These are phyloP conservation scores for Immersiporthe knoxdaviesiana DNA, from an alignment of 2,329 filamentous ascomycete species.

Conservation along the genomic window DNA sequence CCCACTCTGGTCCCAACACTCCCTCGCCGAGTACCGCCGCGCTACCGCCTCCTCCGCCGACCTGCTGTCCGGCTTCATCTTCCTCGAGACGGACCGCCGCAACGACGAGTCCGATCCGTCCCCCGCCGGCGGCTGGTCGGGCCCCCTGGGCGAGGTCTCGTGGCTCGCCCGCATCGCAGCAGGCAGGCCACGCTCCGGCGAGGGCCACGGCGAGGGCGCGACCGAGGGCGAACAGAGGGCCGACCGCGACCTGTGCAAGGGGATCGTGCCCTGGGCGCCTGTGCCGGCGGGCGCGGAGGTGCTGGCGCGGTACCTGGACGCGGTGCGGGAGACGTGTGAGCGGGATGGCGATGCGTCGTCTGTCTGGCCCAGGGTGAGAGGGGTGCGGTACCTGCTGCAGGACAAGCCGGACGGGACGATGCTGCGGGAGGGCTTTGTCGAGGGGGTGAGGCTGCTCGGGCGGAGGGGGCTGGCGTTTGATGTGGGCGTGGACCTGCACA, in stretches of 20 bases:
- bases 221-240: background rate
- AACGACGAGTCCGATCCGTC: slow-evolving; percentile 51
- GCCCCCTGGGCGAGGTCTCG: slow-evolving; percentile 72
- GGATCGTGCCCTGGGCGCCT: slow-evolving; percentile 85
- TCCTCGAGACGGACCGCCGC: slow-evolving; percentile 77
- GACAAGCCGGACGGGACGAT: slow-evolving; percentile 71
- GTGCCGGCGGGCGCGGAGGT: slow-evolving; percentile 64
- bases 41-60: slow-evolving; percentile 46
- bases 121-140: slow-evolving; percentile 60
- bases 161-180: slow-evolving; percentile 69
- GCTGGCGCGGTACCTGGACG: slow-evolving; percentile 67
- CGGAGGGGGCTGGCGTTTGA: slow-evolving; percentile 73
- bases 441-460: slow-evolving; percentile 67
- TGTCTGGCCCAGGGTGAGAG: slow-evolving; percentile 70
- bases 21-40: slow-evolving; percentile 64
- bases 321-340: slow-evolving; percentile 55
- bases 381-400: slow-evolving; percentile 83
- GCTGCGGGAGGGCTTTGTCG: slow-evolving; percentile 66
- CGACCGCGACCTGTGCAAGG: slow-evolving; percentile 58
- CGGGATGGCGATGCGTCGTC: slow-evolving; percentile 55
- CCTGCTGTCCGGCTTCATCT: slow-evolving; percentile 71
- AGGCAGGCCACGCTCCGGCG: slow-evolving; percentile 58
- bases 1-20: slow-evolving; percentile 66
- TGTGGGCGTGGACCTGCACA: slow-evolving; percentile 78
- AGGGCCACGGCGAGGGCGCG: slow-evolving; percentile 57